These are phyloP conservation scores for Sarocladiaceae sp. DNA, from an alignment of 2,329 filamentous ascomycete species.

Conservation along the genomic window DNA sequence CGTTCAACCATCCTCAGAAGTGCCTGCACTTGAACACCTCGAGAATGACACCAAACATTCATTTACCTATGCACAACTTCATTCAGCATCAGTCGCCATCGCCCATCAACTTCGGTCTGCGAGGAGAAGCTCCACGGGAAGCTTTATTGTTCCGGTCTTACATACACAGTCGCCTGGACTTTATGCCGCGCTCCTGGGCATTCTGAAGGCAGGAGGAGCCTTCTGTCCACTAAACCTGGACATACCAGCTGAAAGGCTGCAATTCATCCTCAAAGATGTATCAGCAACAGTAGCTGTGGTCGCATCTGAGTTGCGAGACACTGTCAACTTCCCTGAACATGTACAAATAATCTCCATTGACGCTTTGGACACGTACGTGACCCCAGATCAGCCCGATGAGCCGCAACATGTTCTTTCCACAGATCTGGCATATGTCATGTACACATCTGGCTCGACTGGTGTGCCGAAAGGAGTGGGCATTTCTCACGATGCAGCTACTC, in stretches of 20 bases:
- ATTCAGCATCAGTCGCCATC: constrained; percentile 51
- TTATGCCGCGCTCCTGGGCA: constrained; percentile 72
- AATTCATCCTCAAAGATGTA: constrained; percentile 78
- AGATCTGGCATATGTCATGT: constrained; percentile 81
- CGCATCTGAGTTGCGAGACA: constrained; percentile 40
- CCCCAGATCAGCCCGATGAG: not conserved
- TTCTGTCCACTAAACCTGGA: constrained; percentile 84
- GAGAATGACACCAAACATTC: constrained; percentile 22
- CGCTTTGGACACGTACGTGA: constrained; percentile 11
- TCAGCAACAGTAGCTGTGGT: constrained; percentile 66
- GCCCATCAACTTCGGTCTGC: constrained; percentile 41
- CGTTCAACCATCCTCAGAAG: constrained; percentile 37
- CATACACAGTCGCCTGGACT: constrained; percentile 72
- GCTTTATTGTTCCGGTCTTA: constrained; percentile 67
- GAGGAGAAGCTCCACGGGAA: not conserved
- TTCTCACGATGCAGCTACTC: constrained; percentile 74
- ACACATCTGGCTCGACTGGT: constrained; percentile 87
- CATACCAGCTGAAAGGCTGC: constrained; percentile 69
- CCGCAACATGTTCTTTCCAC: constrained; percentile 17
- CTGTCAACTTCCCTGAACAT: constrained; percentile 25
- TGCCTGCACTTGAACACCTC: constrained; percentile 28
- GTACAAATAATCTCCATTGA: not conserved
- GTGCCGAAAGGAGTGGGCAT: constrained; percentile 83
- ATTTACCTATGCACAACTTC: constrained; percentile 61
- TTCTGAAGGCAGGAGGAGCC: constrained; percentile 76